A percentile compares a stretch with the other conserved stretches of the same genome.
Conservation (phyloP, 2,329 filamentous ascomycete species). For the Microdochium paspali region DNA sequence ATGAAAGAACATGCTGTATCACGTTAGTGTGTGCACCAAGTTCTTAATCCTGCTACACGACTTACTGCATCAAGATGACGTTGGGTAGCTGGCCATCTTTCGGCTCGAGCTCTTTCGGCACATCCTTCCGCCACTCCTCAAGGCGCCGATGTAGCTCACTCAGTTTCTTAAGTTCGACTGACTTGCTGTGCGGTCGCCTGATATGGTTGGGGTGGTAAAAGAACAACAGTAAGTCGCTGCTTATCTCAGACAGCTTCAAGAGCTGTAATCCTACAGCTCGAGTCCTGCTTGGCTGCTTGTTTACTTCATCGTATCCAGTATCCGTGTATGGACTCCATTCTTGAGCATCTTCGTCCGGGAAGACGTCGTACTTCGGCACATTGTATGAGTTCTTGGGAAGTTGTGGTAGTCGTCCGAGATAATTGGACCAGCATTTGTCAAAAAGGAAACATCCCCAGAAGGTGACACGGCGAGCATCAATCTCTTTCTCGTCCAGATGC, state of each 20-base stretch:
- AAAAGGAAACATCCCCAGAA: conserved; percentile 99
- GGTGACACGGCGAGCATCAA: conserved; percentile 82
- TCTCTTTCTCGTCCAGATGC: conserved; percentile 65
- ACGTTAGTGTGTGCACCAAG: conserved; percentile 11
- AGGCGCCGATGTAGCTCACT: conserved; percentile 84
- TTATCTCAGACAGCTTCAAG: conserved; percentile 81
- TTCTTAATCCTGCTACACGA: conserved; percentile 11
- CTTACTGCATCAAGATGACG: conserved; percentile 75
- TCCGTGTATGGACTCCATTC: conserved; percentile 87
- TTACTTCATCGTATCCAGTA: conserved; percentile 61
- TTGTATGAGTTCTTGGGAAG: conserved; percentile 71
- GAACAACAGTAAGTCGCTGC: conserved; percentile 75
- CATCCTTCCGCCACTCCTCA: conserved; percentile 76
- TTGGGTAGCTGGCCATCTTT: conserved; percentile 84
- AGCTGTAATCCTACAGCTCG: conserved; percentile 76
- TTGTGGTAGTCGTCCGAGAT: conserved; percentile 84
- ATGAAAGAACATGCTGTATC: conserved; percentile 86
- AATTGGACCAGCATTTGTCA: conserved; percentile 98
- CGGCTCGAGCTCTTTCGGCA: conserved; percentile 81
- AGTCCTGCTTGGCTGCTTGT: conserved; percentile 73
- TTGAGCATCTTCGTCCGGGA: conserved; percentile 78
- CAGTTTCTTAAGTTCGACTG: conserved; percentile 81
- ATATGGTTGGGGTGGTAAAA: conserved; percentile 80
- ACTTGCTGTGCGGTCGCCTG: conserved; percentile 58
- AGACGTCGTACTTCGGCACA: conserved; percentile 82